phyloP scores from a whole-genome alignment of 164 flowering plant genomes.

The Magnolia officinalis region DNA sequence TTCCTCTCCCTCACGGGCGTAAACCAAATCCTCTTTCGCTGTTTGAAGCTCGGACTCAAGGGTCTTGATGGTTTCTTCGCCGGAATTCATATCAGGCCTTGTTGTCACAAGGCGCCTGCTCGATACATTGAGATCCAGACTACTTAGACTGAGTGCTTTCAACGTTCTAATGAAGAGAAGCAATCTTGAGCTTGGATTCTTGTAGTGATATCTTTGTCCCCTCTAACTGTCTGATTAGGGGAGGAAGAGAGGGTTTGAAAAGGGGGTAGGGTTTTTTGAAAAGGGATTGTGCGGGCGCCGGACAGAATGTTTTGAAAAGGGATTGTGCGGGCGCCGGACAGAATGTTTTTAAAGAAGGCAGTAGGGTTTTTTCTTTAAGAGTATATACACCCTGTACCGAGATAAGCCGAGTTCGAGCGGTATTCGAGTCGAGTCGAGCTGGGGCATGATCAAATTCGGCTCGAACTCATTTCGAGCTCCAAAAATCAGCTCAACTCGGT shows the following conservation, averaged over 20 bases:
- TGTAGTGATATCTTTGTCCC: constrained; percentile 44
- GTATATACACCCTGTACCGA: no score
- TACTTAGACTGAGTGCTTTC: constrained; percentile 9
- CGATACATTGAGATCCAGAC: not conserved
- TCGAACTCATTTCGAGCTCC: no score
- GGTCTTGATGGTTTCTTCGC: not conserved
- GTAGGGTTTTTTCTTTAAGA: no score
- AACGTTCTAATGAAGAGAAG: constrained; percentile 31
- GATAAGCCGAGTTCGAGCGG: no score
- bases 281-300: no score
- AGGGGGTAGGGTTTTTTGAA: no score
- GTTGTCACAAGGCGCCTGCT: not conserved
- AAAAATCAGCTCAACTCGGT: no score
- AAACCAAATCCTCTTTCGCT: constrained; percentile 23
- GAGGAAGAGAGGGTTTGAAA: constrained; percentile 5
- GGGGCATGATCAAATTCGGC: no score
- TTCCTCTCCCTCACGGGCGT: constrained; percentile 24
- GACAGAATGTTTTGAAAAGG: no score
- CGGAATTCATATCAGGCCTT: not conserved
- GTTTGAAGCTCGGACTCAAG: constrained; percentile 17
- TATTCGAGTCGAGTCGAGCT: no score
- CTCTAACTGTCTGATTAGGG: constrained; percentile 55
- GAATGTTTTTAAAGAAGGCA: no score
- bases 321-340: no score
- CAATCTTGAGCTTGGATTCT: constrained; percentile 49